Base-by-base conservation (phyloP, 441 rosid genomes). In the Jatropha podagrica region DNA sequence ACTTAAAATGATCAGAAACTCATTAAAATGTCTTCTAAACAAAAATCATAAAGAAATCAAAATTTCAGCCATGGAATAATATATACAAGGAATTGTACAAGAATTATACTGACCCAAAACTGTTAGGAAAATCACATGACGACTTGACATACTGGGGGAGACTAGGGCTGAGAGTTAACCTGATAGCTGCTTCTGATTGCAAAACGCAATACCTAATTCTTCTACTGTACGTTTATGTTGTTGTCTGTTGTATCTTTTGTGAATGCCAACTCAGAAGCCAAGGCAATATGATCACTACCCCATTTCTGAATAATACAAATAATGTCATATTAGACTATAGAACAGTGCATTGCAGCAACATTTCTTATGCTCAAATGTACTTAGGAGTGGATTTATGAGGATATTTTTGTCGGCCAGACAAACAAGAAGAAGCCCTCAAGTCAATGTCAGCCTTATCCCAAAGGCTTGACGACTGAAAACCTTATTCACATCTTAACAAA, bases 261-360 rank as follows among this genome's bases (percentile, higher is more conserved):
- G 59, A 96, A 85, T 12, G 87, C 97, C 82, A 94, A 80, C 81
- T 96, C 97, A 59, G 97, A 88, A 76, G 87, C 98, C 80, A 96
- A 81, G 18, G 99, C 97, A 71, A 92, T 86, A 81, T 94, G 99
- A 83, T 96, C 98, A 46, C 99, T 96, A 8, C 99, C 97, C 99
- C 99, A 94, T 92, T 91, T 96, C 99, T 94, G 90, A 55, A 63
- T 38, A 68, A 66, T 42, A 72, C 18, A 61, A 72, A 26, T 27
- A 58, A 77, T 23, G 37, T n/a, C 1, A 59, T 5, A 72, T 12
- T 20, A 52, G 44, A 58, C 44, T 7, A 17, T 23, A 12, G 54
- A 66, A 32, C 42, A 44, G 65, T n/a, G 32, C 48, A 54, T 8
- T 62, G 54, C 37, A 12, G 38, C 7, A 42, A 23, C 38, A 68